A percentile compares a stretch with the other conserved stretches of the same genome.
Conservation (phyloP, 2,329 filamentous ascomycete species). For the Fusarium irregulare region DNA sequence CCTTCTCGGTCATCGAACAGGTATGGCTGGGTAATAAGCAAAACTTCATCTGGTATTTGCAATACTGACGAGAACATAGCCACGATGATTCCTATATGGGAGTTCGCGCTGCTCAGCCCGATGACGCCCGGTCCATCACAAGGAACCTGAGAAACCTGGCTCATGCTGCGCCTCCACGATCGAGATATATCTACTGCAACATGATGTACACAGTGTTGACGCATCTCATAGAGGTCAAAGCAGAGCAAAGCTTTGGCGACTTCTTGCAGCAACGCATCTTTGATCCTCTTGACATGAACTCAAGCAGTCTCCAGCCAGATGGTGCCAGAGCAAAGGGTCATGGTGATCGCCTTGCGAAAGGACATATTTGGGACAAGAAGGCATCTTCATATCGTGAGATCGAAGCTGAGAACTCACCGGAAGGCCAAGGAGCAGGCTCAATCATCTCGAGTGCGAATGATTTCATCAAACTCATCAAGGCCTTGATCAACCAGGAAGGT, state of each 20-base stretch:
- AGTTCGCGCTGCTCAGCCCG: neutral
- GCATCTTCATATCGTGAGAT: neutral
- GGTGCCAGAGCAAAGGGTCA: neutral
- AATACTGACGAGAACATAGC: fast-evolving
- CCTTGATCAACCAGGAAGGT: slow-evolving; percentile 40
- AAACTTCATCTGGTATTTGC: fast-evolving
- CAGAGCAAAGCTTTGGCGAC: neutral
- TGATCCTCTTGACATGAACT: neutral
- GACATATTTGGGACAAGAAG: slow-evolving; percentile 25
- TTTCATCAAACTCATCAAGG: slow-evolving; percentile 47
- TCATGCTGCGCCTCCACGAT: neutral
- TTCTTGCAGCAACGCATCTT: slow-evolving; percentile 1
- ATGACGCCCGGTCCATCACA: neutral
- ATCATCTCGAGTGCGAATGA: slow-evolving; percentile 47
- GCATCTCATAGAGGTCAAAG: neutral
- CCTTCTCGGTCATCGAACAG: slow-evolving; percentile 12
- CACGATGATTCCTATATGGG: slow-evolving; percentile 24
- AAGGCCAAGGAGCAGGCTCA: slow-evolving; percentile 48
- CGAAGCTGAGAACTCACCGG: slow-evolving; percentile 29
- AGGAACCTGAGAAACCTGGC: slow-evolving; percentile 17
- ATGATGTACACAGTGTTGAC: slow-evolving; percentile 26
- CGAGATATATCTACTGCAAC: slow-evolving; percentile 19
- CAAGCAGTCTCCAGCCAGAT: slow-evolving; percentile 10
- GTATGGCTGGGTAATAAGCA: slow-evolving; percentile 1
- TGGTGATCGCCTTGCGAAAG: neutral